These are phyloP conservation scores for Leptodermis oblonga DNA, from an alignment of 257 asterid species.

Conservation along the genomic window DNA sequence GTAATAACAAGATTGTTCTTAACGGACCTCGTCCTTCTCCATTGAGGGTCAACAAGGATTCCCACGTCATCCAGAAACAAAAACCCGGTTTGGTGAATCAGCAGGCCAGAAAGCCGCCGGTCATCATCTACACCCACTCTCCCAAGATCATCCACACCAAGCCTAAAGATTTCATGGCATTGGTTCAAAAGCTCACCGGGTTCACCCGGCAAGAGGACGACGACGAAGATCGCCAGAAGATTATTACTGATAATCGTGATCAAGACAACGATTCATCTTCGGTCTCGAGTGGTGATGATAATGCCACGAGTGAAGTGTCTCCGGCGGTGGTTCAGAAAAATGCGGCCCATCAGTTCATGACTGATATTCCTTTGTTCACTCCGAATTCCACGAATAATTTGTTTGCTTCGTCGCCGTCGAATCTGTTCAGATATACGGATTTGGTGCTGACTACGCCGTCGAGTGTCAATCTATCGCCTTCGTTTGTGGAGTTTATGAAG, in stretches of 20 bases:
- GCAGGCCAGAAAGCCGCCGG: slow-evolving; percentile 24
- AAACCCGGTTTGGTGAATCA: slow-evolving; percentile 6
- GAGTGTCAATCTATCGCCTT: slow-evolving; percentile 5
- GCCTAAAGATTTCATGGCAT: slow-evolving; percentile 35
- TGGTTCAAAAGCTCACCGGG: slow-evolving; percentile 41
- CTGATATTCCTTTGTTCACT: slow-evolving; percentile 22
- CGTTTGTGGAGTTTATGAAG: slow-evolving; percentile 20
- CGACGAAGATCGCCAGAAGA: neutral
- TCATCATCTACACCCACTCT: slow-evolving; percentile 38
- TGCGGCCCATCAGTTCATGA: neutral
- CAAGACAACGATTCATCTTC: slow-evolving; percentile 8
- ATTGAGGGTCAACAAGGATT: slow-evolving; percentile 24
- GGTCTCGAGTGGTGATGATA: neutral
- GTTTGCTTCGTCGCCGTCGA: slow-evolving; percentile 11
- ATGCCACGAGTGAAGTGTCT: neutral
- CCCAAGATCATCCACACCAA: slow-evolving; percentile 35
- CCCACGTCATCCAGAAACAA: slow-evolving; percentile 28
- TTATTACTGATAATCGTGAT: neutral
- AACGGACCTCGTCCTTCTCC: slow-evolving; percentile 34
- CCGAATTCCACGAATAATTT: slow-evolving; percentile 13
- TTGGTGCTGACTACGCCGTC: neutral
- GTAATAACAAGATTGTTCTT: slow-evolving; percentile 1
- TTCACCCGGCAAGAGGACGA: slow-evolving; percentile 7
- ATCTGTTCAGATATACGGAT: slow-evolving; percentile 3
- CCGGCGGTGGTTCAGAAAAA: neutral